Evolutionary conservation across 2,329 filamentous ascomycete species (phyloP).

Genomic region (Hypoxylon sp.): DNA sequence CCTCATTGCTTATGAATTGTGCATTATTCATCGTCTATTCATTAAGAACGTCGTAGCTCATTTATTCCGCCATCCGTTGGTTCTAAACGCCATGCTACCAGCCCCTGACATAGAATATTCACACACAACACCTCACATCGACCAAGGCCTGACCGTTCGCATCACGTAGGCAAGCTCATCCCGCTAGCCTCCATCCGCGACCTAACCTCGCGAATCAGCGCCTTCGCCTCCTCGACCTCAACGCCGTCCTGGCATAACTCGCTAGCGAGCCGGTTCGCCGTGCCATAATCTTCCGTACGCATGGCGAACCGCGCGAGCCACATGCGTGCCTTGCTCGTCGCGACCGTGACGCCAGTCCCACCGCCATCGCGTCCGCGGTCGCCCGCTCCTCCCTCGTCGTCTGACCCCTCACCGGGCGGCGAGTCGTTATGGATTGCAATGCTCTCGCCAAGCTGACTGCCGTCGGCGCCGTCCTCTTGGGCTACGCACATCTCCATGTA

Average conservation of each 20-base stretch:
- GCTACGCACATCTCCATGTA: constrained; percentile 98
- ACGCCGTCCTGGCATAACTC: constrained; percentile 96
- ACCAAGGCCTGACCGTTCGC: not conserved
- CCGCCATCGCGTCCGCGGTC: constrained; percentile 44
- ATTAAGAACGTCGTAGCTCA: constrained; percentile 24
- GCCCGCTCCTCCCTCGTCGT: constrained; percentile 54
- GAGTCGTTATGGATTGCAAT: constrained; percentile 69
- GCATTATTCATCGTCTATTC: constrained; percentile 3
- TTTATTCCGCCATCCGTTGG: not conserved
- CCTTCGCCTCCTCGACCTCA: constrained; percentile 97
- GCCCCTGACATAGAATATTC: not conserved
- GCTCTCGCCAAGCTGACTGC: constrained; percentile 58
- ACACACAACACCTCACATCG: too few species aligned
- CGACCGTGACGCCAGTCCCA: constrained; percentile 86
- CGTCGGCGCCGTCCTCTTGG: constrained; percentile 81
- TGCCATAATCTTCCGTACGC: constrained; percentile 76
- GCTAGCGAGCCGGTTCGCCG: constrained; percentile 83
- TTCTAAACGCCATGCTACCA: not conserved
- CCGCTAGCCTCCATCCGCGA: constrained; percentile 71
- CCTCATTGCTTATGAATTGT: not conserved
- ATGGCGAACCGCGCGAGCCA: constrained; percentile 92
- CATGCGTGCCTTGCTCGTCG: constrained; percentile 91
- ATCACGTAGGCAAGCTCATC: constrained; percentile 12
- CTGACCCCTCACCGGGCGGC: constrained; percentile 55
- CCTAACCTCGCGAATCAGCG: constrained; percentile 86